Percentiles rank a stretch among this genome's conserved stretches.
phyloP scores from a whole-genome alignment of 306 rosid species.

The Lathyrus oleraceus region DNA sequence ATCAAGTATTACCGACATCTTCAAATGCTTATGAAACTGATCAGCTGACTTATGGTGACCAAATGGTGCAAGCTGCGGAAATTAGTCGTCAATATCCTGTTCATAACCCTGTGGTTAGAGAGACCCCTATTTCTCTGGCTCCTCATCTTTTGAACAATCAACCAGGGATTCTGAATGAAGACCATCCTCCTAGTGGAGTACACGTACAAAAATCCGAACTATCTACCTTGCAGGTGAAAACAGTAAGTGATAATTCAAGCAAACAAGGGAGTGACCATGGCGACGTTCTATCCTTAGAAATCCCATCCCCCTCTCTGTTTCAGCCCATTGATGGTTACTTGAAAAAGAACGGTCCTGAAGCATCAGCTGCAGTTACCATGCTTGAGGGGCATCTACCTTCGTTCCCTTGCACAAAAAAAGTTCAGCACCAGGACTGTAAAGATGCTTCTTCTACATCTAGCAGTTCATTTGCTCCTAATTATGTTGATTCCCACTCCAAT shows the following conservation, averaged over 20 bases:
- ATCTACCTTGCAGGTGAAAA: conserved; percentile 41
- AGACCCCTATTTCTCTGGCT: conserved; percentile 39
- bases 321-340: conserved; percentile 35
- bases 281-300: conserved; percentile 36
- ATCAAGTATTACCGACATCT: conserved; percentile 45
- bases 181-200: conserved; percentile 40
- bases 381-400: conserved; percentile 44
- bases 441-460: conserved; percentile 50
- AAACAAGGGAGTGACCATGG: conserved; percentile 53
- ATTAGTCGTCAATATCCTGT: conserved; percentile 45
- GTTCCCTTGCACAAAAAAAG: conserved; percentile 40
- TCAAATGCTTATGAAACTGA: conserved; percentile 47
- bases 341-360: conserved; percentile 40
- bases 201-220: conserved; percentile 48
- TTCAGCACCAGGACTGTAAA: conserved; percentile 51
- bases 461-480: conserved; percentile 45
- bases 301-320: conserved; percentile 40
- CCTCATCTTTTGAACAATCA: conserved; percentile 42
- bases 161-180: conserved; percentile 42
- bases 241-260: conserved; percentile 37
- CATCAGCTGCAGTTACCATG: conserved; percentile 39
- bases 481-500: conserved; percentile 52
- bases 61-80: conserved; percentile 44
- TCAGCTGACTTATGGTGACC: conserved; percentile 45
- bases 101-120: conserved; percentile 43